These are phyloP conservation scores for Metschnikowia rubicola DNA, from an alignment of 805 yeast species.

Conservation along the genomic window DNA sequence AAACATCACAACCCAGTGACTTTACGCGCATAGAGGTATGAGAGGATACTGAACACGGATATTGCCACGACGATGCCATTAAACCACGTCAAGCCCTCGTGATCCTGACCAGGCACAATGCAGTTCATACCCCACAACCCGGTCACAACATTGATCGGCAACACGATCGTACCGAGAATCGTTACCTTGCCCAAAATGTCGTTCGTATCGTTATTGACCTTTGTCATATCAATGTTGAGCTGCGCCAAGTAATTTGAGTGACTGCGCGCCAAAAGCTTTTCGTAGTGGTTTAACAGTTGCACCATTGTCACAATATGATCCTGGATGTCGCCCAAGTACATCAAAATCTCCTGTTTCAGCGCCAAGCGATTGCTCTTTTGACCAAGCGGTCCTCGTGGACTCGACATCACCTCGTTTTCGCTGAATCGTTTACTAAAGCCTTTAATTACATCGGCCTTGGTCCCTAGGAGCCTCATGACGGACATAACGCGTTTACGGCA, in stretches of 20 bases:
- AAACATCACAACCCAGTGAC: constrained; percentile 28
- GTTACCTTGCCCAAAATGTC: constrained; percentile 94
- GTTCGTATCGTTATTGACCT: constrained; percentile 93
- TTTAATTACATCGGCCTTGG: constrained; percentile 96
- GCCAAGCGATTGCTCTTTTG: constrained; percentile 35
- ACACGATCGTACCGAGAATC: constrained; percentile 87
- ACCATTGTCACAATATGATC: constrained; percentile 98
- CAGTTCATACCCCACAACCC: constrained; percentile 99
- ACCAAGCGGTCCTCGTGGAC: constrained; percentile 3
- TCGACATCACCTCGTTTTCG: constrained; percentile 42
- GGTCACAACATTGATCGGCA: constrained; percentile 92
- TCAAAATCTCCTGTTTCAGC: constrained; percentile 73
- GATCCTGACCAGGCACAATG: constrained; percentile 85
- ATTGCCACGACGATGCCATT: constrained; percentile 35
- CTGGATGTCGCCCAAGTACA: constrained; percentile 95
- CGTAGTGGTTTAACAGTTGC: constrained; percentile 90
- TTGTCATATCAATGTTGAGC: constrained; percentile 95
- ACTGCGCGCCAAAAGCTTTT: constrained; percentile 87
- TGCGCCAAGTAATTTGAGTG: constrained; percentile 96
- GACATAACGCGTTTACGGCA: constrained; percentile 94
- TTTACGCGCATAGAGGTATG: constrained; percentile 39
- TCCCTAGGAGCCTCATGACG: constrained; percentile 74
- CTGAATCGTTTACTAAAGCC: constrained; percentile 90
- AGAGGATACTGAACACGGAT: constrained; percentile 31
- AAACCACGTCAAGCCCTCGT: constrained; percentile 40